Percentiles rank a stretch among this genome's conserved stretches.
Conservation (phyloP, 352 stramenopile species). For the Phytophthora citricola region DNA sequence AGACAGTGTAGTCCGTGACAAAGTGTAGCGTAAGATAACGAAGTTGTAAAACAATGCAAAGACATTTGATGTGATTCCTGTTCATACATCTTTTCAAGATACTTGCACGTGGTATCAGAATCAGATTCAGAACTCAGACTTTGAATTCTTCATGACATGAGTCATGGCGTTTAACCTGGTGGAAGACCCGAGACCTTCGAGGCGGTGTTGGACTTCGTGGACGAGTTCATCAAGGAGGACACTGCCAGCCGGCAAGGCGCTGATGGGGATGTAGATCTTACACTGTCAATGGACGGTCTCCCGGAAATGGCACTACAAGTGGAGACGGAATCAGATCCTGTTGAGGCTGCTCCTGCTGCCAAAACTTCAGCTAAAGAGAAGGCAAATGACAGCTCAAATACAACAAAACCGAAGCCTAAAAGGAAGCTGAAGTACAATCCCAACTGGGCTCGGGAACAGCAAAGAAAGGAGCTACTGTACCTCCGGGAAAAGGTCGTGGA, state of each 20-base stretch:
- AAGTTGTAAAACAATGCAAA: not conserved
- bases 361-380: conserved; percentile 9
- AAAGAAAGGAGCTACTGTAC: conserved; percentile 53
- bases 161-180: conserved; percentile 30
- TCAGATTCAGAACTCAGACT: too few species aligned
- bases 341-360: not conserved
- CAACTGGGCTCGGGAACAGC: conserved; percentile 45
- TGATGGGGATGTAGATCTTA: conserved; percentile 7
- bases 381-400: conserved; percentile 5
- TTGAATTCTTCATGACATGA: not conserved
- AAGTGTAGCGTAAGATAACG: not conserved
- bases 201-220: conserved; percentile 43
- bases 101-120: too few species aligned
- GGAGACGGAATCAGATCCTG: conserved; percentile 1
- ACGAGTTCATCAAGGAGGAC: conserved; percentile 24
- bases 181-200: conserved; percentile 39
- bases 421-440: conserved; percentile 45
- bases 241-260: not conserved
- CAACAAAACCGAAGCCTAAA: conserved; percentile 1
- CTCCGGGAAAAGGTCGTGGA: conserved; percentile 48
- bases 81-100: not conserved
- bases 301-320: conserved; percentile 14
- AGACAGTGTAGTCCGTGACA: not conserved
- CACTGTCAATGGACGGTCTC: conserved; percentile 19
- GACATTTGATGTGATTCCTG: not conserved